Conservation (phyloP, 2,329 filamentous ascomycete species). For the Ascochyta fabae region DNA sequence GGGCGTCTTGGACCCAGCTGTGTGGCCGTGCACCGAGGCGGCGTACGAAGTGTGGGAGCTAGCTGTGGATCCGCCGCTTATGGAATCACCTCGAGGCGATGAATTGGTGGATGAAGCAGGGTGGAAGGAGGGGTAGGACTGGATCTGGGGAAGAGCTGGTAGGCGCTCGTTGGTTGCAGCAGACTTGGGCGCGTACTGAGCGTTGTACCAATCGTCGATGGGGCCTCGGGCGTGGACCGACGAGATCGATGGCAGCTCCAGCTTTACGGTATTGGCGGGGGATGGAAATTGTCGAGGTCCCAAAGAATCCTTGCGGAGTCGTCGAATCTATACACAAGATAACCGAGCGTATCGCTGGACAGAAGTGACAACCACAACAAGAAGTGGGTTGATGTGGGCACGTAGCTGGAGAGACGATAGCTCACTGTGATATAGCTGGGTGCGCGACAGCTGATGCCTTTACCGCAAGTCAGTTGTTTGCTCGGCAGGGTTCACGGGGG, state of each 20-base stretch:
- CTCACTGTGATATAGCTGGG: constrained; percentile 20
- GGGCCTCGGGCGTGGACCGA: constrained; percentile 81
- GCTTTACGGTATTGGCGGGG: constrained; percentile 74
- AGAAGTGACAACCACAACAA: neutral
- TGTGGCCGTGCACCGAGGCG: constrained; percentile 59
- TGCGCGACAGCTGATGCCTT: constrained; percentile 26
- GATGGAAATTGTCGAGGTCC: constrained; percentile 11
- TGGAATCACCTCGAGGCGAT: constrained; percentile 78
- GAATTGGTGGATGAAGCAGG: constrained; percentile 71
- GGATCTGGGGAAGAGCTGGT: constrained; percentile 73
- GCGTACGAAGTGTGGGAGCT: constrained; percentile 64
- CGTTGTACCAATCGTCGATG: constrained; percentile 75
- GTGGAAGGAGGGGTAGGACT: constrained; percentile 58
- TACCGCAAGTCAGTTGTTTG: constrained; percentile 48
- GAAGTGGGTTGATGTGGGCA: constrained; percentile 32
- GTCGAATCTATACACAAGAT: constrained; percentile 33
- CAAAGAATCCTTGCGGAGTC: constrained; percentile 21
- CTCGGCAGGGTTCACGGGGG: constrained; percentile 27
- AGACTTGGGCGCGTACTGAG: constrained; percentile 68
- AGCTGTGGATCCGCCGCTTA: constrained; percentile 65
- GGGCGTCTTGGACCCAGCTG: constrained; percentile 74
- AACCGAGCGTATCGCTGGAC: constrained; percentile 28
- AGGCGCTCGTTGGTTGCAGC: constrained; percentile 76
- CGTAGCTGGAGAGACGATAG: constrained; percentile 38
- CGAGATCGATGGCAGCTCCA: constrained; percentile 90